These are phyloP conservation scores for Starmerella bombi DNA, from an alignment of 805 yeast genomes.

Conservation along the genomic window DNA sequence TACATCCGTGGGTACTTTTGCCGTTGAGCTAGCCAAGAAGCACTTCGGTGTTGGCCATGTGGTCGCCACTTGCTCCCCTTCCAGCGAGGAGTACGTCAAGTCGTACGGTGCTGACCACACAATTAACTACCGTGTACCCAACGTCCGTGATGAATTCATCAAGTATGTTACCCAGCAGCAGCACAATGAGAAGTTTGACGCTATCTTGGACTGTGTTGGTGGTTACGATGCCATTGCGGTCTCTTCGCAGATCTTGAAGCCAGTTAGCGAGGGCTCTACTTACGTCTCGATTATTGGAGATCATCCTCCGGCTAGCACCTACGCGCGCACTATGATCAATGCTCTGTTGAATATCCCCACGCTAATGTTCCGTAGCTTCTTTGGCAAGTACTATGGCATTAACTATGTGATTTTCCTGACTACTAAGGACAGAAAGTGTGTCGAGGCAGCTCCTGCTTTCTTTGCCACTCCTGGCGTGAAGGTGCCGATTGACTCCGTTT, in stretches of 20 bases:
- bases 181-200: constrained; percentile 35
- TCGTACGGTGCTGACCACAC: constrained; percentile 43
- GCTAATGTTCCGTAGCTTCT: constrained; percentile 19
- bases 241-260: constrained; percentile 35
- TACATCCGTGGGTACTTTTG: constrained; percentile 52
- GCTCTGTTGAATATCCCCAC: constrained; percentile 16
- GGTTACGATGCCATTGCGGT: constrained; percentile 37
- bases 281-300: constrained; percentile 51
- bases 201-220: constrained; percentile 56
- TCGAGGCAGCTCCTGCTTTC: constrained; percentile 33
- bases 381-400: constrained; percentile 25
- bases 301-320: constrained; percentile 13
- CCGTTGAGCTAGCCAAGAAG: constrained; percentile 44
- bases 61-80: constrained; percentile 41
- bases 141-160: constrained; percentile 7
- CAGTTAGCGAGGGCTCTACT: constrained; percentile 35
- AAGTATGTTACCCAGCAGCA: constrained; percentile 4
- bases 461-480: constrained; percentile 35
- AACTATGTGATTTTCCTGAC: constrained; percentile 20
- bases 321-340: constrained; percentile 6
- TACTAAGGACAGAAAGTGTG: constrained; percentile 28
- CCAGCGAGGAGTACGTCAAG: constrained; percentile 35
- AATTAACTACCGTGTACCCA: constrained; percentile 23
- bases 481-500: constrained; percentile 43
- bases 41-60: constrained; percentile 38